These are phyloP conservation scores for Colletotrichum euphorbiae DNA, from an alignment of 2,329 filamentous ascomycete genomes.

Conservation along the genomic window DNA sequence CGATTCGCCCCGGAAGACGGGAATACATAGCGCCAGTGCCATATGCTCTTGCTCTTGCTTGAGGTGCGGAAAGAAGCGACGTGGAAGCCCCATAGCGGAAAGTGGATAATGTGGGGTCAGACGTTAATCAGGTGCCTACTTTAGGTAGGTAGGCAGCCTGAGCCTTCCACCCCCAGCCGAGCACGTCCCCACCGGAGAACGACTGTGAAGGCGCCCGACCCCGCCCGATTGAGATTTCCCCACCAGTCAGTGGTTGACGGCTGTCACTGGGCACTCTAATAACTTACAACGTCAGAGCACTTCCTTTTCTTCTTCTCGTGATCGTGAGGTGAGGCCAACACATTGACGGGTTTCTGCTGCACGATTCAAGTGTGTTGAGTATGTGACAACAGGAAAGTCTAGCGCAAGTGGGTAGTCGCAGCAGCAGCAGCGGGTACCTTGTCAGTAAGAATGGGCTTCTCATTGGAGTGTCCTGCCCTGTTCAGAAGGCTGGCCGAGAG, in stretches of 20 bases:
- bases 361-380: too few species aligned
- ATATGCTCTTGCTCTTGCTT: too few species aligned
- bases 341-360: too few species aligned
- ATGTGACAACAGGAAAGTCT: too few species aligned
- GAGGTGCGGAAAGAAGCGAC: neutral
- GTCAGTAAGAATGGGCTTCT: neutral
- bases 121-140: neutral
- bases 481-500: too few species aligned
- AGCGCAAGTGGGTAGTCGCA: neutral
- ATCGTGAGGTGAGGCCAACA: too few species aligned
- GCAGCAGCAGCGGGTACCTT: neutral
- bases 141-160: neutral
- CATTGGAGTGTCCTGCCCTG: too few species aligned
- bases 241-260: constrained; percentile 37
- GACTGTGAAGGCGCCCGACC: neutral
- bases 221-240: constrained; percentile 36
- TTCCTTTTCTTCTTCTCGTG: too few species aligned
- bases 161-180: neutral
- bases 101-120: neutral
- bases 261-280: constrained; percentile 27
- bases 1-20: neutral
- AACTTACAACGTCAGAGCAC: too few species aligned
- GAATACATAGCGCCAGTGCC: constrained; percentile 20
- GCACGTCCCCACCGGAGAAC: neutral
- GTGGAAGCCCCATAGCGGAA: neutral